Base-by-base conservation (phyloP, 306 rosid genomes). In the Quercus bicolor region DNA sequence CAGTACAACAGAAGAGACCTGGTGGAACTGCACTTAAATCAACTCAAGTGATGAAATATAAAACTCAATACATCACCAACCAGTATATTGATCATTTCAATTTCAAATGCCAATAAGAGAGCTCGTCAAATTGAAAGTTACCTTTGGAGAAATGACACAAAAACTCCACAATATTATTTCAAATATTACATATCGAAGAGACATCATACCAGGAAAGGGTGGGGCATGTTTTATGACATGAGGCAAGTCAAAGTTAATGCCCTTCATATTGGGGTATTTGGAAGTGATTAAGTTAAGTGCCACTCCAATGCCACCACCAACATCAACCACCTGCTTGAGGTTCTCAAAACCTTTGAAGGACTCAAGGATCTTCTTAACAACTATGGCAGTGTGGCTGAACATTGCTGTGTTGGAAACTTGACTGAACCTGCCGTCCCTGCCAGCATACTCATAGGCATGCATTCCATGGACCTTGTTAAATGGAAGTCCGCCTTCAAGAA, bases 251-350 rank as follows among this genome's bases (percentile, higher is more conserved):
- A 77, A 86, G 37, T 86, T 83, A 62, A 80, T 72, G 60, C 89
- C 90, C 69, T 88, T 73, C 3, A 90, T 81, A 33, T 81, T 80
- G 60, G 88, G 88, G 79, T 90, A 84, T 65, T 76, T 83, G 21
- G 93, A 82, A 54, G 87, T 89, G 74, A 92, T 88, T 45, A 84
- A 12, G 59, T 64, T 84, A 29, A 88, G 83, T 20, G 61, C 81
- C 8, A 78, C 75, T 34, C 92, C 96, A 14, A 87, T 72, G 33
- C 92, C 89, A 34, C 91, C 91, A 21, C 96, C 93, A 73, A 91
- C 89, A 77, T 92, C 94, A 31, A 90, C 92, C 8, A 90, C 78
- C 69, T 33, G 84, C 15, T 77, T 79, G 3, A 90, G 43, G 15
- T 74, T 33, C 2, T 79, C 78, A 83, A 89, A 82, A 12, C 91